Evolutionary conservation across 2,329 filamentous ascomycete species (phyloP).

Genomic region (Chaetomium sp.): DNA sequence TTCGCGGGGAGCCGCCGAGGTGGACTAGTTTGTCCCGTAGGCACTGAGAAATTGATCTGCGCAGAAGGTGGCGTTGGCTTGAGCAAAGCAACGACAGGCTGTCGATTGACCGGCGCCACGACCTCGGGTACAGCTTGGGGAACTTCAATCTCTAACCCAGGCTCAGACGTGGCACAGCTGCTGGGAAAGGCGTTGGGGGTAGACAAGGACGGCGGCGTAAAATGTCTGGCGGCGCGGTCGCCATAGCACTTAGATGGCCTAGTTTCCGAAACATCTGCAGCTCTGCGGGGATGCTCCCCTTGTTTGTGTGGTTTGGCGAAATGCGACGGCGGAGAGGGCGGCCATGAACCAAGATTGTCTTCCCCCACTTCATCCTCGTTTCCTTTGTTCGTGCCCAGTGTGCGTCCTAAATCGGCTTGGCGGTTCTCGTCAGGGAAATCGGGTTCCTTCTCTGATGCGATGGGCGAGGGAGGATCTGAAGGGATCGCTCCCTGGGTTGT

Average conservation of each 20-base stretch:
- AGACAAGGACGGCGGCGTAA: background rate
- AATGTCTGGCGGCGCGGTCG: background rate
- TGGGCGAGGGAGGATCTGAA: conserved; percentile 1
- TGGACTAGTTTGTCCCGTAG: conserved; percentile 5
- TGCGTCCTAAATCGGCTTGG: background rate
- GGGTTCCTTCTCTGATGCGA: background rate
- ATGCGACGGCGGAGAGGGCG: conserved; percentile 5
- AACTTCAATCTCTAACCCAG: conserved; percentile 18
- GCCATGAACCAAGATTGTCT: background rate
- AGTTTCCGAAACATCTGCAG: background rate
- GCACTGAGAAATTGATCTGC: conserved; percentile 23
- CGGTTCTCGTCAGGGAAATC: background rate
- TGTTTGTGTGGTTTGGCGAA: background rate
- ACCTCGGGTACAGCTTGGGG: conserved; percentile 18
- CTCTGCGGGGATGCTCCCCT: background rate
- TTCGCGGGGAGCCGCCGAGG: conserved; percentile 6
- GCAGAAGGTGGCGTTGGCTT: conserved; percentile 26
- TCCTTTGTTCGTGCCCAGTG: background rate
- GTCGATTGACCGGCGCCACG: conserved; percentile 5
- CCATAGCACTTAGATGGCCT: background rate
- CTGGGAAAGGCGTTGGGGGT: conserved; percentile 10
- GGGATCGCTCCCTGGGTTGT: background rate
- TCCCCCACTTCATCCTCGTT: background rate
- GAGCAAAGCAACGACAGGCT: background rate
- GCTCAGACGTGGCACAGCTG: conserved; percentile 18